Percentiles rank a stretch among this genome's conserved stretches.
These are phyloP conservation scores for Saccharomyces cerevisiae DNA, from an alignment of 805 yeast species.

Conservation along the genomic window DNA sequence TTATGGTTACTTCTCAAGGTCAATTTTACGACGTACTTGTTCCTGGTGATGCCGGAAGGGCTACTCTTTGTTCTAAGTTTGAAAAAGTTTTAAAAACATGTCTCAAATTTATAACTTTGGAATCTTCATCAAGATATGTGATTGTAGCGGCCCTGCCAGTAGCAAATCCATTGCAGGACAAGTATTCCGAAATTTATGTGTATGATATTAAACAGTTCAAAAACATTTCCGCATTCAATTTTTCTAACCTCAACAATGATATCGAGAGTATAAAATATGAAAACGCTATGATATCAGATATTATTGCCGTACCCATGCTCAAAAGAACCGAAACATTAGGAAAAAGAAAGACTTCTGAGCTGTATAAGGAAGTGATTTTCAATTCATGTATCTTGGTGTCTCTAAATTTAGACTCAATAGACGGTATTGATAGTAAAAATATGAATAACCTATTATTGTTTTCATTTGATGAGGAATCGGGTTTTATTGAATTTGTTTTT, in stretches of 20 bases:
- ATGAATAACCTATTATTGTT: slow-evolving; percentile 29
- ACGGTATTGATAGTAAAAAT: slow-evolving; percentile 24
- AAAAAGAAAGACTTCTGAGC: not conserved
- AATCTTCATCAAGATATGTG: not conserved
- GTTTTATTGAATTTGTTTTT: slow-evolving; percentile 23
- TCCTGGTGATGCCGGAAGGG: not conserved
- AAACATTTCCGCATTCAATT: not conserved
- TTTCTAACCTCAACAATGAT: not conserved
- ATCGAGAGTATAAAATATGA: not conserved
- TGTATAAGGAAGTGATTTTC: slow-evolving; percentile 25
- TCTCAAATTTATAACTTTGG: not conserved
- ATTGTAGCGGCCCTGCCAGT: not conserved
- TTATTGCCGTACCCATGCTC: not conserved
- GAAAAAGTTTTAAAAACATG: not conserved
- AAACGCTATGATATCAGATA: not conserved
- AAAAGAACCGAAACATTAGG: not conserved
- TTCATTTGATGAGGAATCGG: slow-evolving; percentile 30
- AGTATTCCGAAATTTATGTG: not conserved
- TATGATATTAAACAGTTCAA: not conserved
- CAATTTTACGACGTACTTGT: not conserved
- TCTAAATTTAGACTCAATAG: slow-evolving; percentile 27
- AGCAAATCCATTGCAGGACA: not conserved
- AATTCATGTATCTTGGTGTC: slow-evolving; percentile 33
- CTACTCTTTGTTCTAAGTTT: not conserved
- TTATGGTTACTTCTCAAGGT: not conserved